Conservation (phyloP, 345 rosid genomes). For the Eutrema heterophyllum region DNA sequence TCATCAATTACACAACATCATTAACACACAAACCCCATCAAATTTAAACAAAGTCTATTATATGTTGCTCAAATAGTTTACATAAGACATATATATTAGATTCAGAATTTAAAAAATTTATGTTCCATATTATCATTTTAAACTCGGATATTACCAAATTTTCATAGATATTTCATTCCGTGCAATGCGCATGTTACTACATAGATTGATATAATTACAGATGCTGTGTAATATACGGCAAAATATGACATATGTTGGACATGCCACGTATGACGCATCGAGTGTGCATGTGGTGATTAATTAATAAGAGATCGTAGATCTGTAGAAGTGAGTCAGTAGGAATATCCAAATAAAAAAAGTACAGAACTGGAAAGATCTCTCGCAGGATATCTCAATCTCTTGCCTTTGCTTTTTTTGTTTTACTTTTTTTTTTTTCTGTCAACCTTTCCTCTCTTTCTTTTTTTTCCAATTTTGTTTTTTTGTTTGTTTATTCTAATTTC, state of each 20-base stretch:
- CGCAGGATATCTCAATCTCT: background rate
- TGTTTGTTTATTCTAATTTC: background rate
- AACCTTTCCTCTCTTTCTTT: background rate
- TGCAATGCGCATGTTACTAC: too few species aligned
- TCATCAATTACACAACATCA: too few species aligned
- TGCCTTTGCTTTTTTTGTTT: background rate
- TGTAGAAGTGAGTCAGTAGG: slow-evolving; percentile 24
- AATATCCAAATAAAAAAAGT: slow-evolving; percentile 15
- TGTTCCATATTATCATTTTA: too few species aligned
- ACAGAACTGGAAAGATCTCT: slow-evolving; percentile 26
- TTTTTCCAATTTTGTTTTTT: background rate
- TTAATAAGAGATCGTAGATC: slow-evolving; percentile 17
- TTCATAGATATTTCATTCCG: too few species aligned
- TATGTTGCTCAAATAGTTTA: too few species aligned
- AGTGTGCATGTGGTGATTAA: slow-evolving; percentile 24
- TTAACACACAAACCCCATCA: too few species aligned
- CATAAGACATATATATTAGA: too few species aligned
- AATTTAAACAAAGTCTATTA: too few species aligned
- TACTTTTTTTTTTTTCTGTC: background rate
- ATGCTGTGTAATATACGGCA: slow-evolving; percentile 11
- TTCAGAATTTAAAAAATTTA: too few species aligned
- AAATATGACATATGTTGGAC: slow-evolving; percentile 11
- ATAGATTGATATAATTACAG: background rate
- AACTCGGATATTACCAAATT: too few species aligned
- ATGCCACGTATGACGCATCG: slow-evolving; percentile 12